Evolutionary conservation across 139 green algal genomes (phyloP).

Genomic region (Chara braunii): DNA sequence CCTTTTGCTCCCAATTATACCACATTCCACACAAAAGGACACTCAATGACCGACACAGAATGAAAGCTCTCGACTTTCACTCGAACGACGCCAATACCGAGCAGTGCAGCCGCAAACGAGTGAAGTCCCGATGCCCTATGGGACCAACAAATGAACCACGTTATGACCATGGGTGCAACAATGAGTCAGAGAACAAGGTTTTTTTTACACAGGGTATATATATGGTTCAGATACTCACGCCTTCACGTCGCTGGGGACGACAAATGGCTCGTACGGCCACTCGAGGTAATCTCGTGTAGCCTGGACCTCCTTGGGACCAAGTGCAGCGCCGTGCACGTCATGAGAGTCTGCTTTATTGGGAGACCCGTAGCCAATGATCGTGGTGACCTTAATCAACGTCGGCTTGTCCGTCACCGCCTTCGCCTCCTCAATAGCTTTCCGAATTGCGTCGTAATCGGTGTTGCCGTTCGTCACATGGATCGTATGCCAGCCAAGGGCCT

Average conservation of each 20-base stretch:
- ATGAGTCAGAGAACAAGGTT: no score
- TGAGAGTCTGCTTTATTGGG: slow-evolving; percentile 97
- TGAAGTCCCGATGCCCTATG: no score
- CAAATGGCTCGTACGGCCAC: slow-evolving; percentile 86
- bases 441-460: slow-evolving; percentile 80
- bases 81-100: no score
- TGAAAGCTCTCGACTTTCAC: no score
- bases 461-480: slow-evolving; percentile 86
- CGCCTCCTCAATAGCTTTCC: slow-evolving; percentile 69
- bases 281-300: slow-evolving; percentile 89
- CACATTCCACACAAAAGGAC: no score
- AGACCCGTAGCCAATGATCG: slow-evolving; percentile 96
- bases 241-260: slow-evolving; percentile 76
- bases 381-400: slow-evolving; percentile 87
- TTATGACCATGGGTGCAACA: no score
- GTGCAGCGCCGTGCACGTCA: slow-evolving; percentile 91
- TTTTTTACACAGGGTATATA: no score
- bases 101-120: no score
- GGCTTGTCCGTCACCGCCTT: slow-evolving; percentile 93
- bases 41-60: no score
- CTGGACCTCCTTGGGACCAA: slow-evolving; percentile 85
- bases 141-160: no score
- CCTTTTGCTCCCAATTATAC: no score
- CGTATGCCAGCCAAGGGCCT: slow-evolving; percentile 48
- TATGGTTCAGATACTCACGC: slow-evolving; percentile 5